These are phyloP conservation scores for Luvunga scandens DNA, from an alignment of 345 rosid species.

Conservation along the genomic window DNA sequence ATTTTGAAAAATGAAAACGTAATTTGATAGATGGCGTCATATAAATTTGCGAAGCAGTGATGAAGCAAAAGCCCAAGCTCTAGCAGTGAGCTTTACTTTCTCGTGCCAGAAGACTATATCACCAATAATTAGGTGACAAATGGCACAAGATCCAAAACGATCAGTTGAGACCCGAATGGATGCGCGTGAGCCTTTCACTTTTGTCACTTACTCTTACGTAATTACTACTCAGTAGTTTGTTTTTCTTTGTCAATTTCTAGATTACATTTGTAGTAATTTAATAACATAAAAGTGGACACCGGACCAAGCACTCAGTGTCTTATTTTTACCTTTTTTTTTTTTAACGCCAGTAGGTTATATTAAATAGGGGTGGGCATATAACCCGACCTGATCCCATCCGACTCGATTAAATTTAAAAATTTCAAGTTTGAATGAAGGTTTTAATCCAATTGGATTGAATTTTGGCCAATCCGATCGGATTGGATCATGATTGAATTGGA, in stretches of 20 bases:
- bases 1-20: too few species aligned
- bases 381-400: too few species aligned
- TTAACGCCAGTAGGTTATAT: too few species aligned
- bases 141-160: background rate
- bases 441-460: too few species aligned
- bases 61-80: background rate
- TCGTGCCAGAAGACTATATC: background rate
- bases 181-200: background rate
- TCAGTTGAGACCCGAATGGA: background rate
- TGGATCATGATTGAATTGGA: too few species aligned
- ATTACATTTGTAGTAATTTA: too few species aligned
- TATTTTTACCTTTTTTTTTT: background rate
- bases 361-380: too few species aligned
- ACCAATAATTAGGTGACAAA: background rate
- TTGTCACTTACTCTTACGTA: background rate
- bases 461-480: too few species aligned
- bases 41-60: background rate
- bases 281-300: too few species aligned
- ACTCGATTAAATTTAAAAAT: too few species aligned
- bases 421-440: too few species aligned
- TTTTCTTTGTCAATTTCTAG: background rate
- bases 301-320: too few species aligned
- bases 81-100: background rate
- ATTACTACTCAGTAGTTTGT: background rate
- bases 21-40: background rate